Base-by-base conservation (phyloP, 176 grass and related monocot genomes). In the Carex myosuroides region DNA sequence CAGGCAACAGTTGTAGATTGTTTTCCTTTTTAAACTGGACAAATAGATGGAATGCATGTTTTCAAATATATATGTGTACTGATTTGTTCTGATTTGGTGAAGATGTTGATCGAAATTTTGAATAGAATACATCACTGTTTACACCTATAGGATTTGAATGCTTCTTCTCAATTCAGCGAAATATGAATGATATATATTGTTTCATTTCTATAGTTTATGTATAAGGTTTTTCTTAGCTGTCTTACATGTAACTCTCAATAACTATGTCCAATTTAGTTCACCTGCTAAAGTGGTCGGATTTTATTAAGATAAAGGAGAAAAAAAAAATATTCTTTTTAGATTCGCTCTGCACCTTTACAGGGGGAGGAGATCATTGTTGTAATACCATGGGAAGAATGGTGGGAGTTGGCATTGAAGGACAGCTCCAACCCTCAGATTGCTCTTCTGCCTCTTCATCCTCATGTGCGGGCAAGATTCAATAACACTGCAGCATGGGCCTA, bases 361-460 rank as follows among this genome's bases (percentile, higher is more conserved):
- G 94, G 94, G 70, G 94, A 97, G 56, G 94, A 97, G 85, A 85
- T 97, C 22, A 97, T 97, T 84, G 92, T 81, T 54, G 83, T 97
- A 75, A 90, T 97, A 86, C 94, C 94, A 85, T 97, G 94, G 94
- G 92, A 97, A 63, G 92, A 97, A 73, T 97, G 94, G 94, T 97
- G 94, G 94, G 85, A 88, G 60, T 85, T 91, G 84, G 84, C 94
- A 72, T 76, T 97, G 13, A 91, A 92, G 87, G 94, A 97, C 82
- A 81, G 84, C 22, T 97, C 92, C 53, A 97, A 94, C 79, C 92
- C 94, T 87, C 94, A 97, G 60, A 94, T 97, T 87, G 92, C 90
- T 68, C 48, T 99, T 39, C 79, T 99, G 66, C 97, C 97, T 6
- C 89, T 99, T 52, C 93, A 94, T 53, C 91, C 93, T 87, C 86